Percentiles rank a stretch among this genome's conserved stretches.
Conservation (phyloP, 108 stramenopile species). For the Cyclotella kingstonii region DNA sequence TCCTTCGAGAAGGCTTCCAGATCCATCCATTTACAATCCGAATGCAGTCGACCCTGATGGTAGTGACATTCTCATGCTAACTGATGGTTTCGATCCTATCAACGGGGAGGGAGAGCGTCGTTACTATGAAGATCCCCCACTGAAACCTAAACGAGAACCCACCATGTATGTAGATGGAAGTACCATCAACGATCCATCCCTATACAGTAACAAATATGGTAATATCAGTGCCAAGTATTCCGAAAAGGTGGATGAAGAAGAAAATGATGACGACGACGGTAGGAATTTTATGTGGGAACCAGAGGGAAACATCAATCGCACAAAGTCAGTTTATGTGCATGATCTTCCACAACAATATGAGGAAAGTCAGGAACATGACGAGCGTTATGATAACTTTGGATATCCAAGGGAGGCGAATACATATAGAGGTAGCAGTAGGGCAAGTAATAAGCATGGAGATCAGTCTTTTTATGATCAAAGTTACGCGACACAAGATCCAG, state of each 20-base stretch:
- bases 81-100: slow-evolving; percentile 5
- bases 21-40: slow-evolving; percentile 3
- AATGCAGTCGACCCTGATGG: slow-evolving; percentile 14
- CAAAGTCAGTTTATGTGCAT: too few relatives aligned
- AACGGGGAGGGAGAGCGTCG: background rate
- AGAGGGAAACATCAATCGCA: too few relatives aligned
- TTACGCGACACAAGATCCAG: slow-evolving; percentile 8
- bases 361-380: too few relatives aligned
- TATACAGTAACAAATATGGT: slow-evolving; percentile 12
- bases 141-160: slow-evolving; percentile 25
- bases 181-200: slow-evolving; percentile 2
- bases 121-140: slow-evolving; percentile 22
- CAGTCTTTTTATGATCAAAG: slow-evolving; percentile 8
- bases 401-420: too few relatives aligned
- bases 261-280: background rate
- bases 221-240: slow-evolving; percentile 2
- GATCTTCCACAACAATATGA: too few relatives aligned
- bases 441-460: too few relatives aligned
- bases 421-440: background rate
- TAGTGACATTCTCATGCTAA: slow-evolving; percentile 14
- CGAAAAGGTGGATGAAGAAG: background rate
- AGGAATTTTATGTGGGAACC: too few relatives aligned
- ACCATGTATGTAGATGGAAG: slow-evolving; percentile 19
- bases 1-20: background rate
- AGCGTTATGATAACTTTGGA: too few relatives aligned